Percentiles rank a stretch among this genome's conserved stretches.
Evolutionary conservation across 345 rosid genomes (phyloP).

Genomic region (Litchi chinensis): DNA sequence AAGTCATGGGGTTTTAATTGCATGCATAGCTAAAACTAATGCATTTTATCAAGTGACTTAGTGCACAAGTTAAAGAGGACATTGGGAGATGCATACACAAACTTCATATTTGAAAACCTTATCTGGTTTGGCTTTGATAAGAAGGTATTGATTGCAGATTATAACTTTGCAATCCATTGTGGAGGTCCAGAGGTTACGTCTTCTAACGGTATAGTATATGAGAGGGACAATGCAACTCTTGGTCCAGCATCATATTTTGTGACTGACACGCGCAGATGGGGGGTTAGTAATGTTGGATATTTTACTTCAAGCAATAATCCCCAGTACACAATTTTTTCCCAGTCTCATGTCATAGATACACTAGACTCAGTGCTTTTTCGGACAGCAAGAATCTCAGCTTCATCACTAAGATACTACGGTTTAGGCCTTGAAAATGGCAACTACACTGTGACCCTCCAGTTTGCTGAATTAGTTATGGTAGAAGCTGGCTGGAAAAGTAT

Average conservation of each 20-base stretch:
- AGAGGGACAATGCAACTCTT: slow-evolving; percentile 50
- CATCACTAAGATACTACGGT: slow-evolving; percentile 76
- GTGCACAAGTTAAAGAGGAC: not conserved
- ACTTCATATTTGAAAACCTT: not conserved
- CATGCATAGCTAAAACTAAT: not conserved
- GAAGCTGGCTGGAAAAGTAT: slow-evolving; percentile 43
- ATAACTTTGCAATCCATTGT: slow-evolving; percentile 53
- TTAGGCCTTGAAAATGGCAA: slow-evolving; percentile 83
- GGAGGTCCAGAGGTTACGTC: slow-evolving; percentile 63
- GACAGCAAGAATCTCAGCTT: slow-evolving; percentile 67
- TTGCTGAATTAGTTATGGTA: slow-evolving; percentile 41
- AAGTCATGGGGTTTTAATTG: not conserved
- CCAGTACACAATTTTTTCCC: slow-evolving; percentile 25
- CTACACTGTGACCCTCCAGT: slow-evolving; percentile 55
- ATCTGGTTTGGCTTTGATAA: not conserved
- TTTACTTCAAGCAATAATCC: slow-evolving; percentile 38
- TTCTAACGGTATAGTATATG: slow-evolving; percentile 37
- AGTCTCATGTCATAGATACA: slow-evolving; percentile 43
- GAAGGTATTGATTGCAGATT: slow-evolving; percentile 39
- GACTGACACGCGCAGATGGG: slow-evolving; percentile 43
- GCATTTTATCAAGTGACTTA: not conserved
- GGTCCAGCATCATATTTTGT: slow-evolving; percentile 66
- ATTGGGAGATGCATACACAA: not conserved
- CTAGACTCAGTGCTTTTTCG: slow-evolving; percentile 43
- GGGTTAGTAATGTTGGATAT: slow-evolving; percentile 47